A percentile compares a stretch with the other conserved stretches of the same genome.
Conservation (phyloP, 2,329 filamentous ascomycete genomes). For the Trichoderma atroviride region DNA sequence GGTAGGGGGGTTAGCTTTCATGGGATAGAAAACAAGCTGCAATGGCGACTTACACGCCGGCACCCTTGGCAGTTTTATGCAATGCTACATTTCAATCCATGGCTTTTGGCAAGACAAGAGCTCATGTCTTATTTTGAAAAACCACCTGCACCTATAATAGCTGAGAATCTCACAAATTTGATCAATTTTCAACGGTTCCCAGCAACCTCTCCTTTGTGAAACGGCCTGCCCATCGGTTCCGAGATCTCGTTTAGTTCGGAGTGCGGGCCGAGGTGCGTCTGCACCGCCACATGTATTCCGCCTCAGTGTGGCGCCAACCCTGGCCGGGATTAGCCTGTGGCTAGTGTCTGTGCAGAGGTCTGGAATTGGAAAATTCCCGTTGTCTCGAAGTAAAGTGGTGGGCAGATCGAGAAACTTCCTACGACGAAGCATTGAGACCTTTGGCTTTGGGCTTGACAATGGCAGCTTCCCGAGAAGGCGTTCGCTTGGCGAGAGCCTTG, state of each 20-base stretch:
- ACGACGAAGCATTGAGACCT: constrained; percentile 7
- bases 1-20: too few species aligned
- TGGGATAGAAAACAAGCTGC: neutral
- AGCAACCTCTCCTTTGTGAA: neutral
- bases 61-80: neutral
- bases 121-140: neutral
- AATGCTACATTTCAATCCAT: neutral
- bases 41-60: neutral
- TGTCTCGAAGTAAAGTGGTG: constrained; percentile 28
- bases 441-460: constrained; percentile 36
- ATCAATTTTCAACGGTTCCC: neutral
- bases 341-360: neutral
- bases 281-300: constrained; percentile 14
- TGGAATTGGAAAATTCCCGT: constrained; percentile 40
- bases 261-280: neutral
- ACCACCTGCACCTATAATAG: neutral
- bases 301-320: constrained; percentile 5
- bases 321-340: constrained; percentile 19
- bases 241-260: neutral
- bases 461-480: constrained; percentile 47
- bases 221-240: neutral
- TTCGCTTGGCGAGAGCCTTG: constrained; percentile 41
- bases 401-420: neutral
- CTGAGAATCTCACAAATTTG: neutral
- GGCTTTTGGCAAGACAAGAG: neutral